Evolutionary conservation across 768 basidiomycete species (phyloP).

Genomic region (Neoboletus subvelutipes): DNA sequence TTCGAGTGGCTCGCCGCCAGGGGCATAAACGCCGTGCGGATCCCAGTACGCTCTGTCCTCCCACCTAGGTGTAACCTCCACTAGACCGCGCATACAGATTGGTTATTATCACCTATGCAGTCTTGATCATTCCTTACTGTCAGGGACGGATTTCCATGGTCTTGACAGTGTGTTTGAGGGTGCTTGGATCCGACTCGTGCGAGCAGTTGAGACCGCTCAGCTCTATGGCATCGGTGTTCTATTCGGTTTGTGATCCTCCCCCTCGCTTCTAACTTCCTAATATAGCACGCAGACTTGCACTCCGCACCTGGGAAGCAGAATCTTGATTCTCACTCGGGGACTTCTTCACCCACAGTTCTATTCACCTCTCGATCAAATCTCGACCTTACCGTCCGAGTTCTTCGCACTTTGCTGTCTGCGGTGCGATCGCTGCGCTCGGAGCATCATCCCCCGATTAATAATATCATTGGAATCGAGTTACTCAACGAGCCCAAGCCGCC

Average conservation of each 20-base stretch:
- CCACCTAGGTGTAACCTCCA: not conserved
- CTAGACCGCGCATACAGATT: conserved; percentile 43
- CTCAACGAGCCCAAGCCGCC: conserved; percentile 60
- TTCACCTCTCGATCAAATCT: conserved; percentile 52
- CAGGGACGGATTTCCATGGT: conserved; percentile 64
- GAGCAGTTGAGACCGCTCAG: conserved; percentile 59
- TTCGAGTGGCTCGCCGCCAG: conserved; percentile 52
- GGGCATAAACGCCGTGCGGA: conserved; percentile 60
- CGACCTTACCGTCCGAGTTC: conserved; percentile 46
- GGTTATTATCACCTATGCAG: conserved; percentile 72
- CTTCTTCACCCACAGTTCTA: conserved; percentile 45
- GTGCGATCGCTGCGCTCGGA: conserved; percentile 50
- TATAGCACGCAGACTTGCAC: conserved; percentile 56
- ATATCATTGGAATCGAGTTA: conserved; percentile 57
- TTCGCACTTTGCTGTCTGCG: conserved; percentile 42
- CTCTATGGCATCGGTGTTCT: conserved; percentile 67
- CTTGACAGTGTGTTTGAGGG: conserved; percentile 51
- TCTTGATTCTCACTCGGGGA: conserved; percentile 62
- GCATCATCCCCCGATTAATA: conserved; percentile 37
- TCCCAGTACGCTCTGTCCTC: conserved; percentile 59
- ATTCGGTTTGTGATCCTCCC: conserved; percentile 45
- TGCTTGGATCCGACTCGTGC: conserved; percentile 65
- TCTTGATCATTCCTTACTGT: conserved; percentile 54
- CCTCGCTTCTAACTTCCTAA: conserved; percentile 17
- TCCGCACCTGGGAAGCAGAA: conserved; percentile 79